Base-by-base conservation (phyloP, 1,284 basidiomycete species). In the Vanrija sp. region DNA sequence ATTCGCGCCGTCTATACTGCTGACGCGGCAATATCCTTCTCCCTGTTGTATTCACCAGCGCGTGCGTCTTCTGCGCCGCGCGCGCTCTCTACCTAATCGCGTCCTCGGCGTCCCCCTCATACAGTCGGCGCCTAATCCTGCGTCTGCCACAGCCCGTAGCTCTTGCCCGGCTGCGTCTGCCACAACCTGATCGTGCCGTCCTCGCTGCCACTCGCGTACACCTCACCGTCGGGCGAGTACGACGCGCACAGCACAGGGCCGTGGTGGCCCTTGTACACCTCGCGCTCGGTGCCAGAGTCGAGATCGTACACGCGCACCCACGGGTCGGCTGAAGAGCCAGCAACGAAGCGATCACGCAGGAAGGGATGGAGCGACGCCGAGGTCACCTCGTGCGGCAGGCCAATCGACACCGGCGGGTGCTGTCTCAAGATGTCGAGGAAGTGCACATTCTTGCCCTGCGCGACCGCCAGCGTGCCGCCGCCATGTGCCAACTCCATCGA, bases 201-300 rank as follows among this genome's bases (percentile, higher is more conserved):
- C 64, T 78, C 95, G 66, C 89, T 92, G 49, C 95, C 96, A 68
- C 89, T 93, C 21, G 95, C 95, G 71, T 91, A 98, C 79, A 97
- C 84, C 80, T 98, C 94, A n/a, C 95, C 96, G 73, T 98, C 95
- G 0, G 95, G 96, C 70, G 88, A 90, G 78, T 89, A 98, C 64
- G 89, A 87, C 42, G 96, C 89, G 58, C 88, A 91, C 67, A 96
- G 91, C 12, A 96, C 95, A 14, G 95, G 94, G 15, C 95, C 95
- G 72, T 98, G 95, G 73, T 98, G 96, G 6, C 95, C 95, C 76
- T 98, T 98, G 65, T 95, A 83, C 53, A 97, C 84, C 59, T 98
- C 95, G 60, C 84, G 79, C 78, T 97, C 92, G 70, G 86, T 83
- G 1, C 91, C 95, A n/a, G 87, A 84, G 39, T 79, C 74, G 67